Percentiles rank a stretch among this genome's conserved stretches.
phyloP scores from a whole-genome alignment of 441 rosid species.

The Arabidopsis lyrata region DNA sequence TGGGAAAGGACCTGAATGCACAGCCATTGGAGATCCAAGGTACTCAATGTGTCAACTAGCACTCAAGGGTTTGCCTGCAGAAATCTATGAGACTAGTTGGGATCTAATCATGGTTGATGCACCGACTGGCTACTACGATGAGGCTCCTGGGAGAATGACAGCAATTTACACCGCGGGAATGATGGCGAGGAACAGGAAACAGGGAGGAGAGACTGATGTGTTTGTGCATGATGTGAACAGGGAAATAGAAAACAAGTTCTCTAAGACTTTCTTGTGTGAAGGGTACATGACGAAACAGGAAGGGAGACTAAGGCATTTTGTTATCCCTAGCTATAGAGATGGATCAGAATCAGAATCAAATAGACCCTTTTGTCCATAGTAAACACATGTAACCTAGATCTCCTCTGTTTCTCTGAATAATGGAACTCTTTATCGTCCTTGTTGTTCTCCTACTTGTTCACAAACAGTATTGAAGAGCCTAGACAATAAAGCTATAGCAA shows the following conservation, averaged over 20 bases:
- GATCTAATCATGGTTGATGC: constrained; percentile 91
- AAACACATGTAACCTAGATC: background rate
- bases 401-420: background rate
- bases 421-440: background rate
- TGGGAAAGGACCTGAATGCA: constrained; percentile 83
- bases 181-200: constrained; percentile 72
- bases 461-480: constrained; percentile 7
- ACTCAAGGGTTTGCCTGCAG: constrained; percentile 71
- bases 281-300: constrained; percentile 78
- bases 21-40: constrained; percentile 65
- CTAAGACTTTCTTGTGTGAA: constrained; percentile 78
- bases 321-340: constrained; percentile 69
- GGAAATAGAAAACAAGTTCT: constrained; percentile 76
- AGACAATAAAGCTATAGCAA: background rate
- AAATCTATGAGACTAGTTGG: constrained; percentile 74
- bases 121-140: constrained; percentile 75
- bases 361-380: constrained; percentile 73
- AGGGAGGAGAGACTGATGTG: constrained; percentile 68
- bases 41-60: constrained; percentile 88
- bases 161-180: constrained; percentile 84
- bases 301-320: constrained; percentile 84
- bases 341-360: constrained; percentile 34
- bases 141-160: constrained; percentile 88
- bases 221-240: constrained; percentile 89
- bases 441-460: constrained; percentile 10